Evolutionary conservation across 116 monocot species (phyloP).

Genomic region (Iris pallida): DNA sequence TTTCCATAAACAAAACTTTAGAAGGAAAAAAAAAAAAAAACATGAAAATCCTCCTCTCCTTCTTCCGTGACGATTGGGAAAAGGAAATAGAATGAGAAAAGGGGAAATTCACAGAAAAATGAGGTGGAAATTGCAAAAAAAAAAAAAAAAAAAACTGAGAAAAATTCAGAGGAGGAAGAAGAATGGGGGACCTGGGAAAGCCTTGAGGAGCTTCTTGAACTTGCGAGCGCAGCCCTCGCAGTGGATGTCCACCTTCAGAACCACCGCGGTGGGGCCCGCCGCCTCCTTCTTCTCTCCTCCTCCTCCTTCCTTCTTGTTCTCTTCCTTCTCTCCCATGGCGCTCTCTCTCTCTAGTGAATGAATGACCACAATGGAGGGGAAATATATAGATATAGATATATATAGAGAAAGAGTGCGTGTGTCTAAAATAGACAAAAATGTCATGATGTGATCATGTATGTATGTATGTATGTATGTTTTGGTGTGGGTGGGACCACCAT

Average conservation of each 20-base stretch:
- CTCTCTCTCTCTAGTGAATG: neutral
- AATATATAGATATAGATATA: too few relatives aligned
- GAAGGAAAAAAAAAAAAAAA: too few relatives aligned
- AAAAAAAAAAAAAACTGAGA: neutral
- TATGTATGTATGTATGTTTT: too few relatives aligned
- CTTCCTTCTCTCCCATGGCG: conserved; percentile 18
- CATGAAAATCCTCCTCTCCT: too few relatives aligned
- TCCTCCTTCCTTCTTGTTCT: neutral
- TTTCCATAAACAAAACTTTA: too few relatives aligned
- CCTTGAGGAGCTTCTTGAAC: conserved; percentile 24
- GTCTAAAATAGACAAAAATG: too few relatives aligned
- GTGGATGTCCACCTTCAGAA: conserved; percentile 44
- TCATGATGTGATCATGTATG: too few relatives aligned
- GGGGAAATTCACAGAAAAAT: neutral
- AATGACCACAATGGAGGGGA: too few relatives aligned
- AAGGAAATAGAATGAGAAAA: too few relatives aligned
- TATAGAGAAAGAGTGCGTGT: too few relatives aligned
- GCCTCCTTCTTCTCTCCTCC: conserved; percentile 10
- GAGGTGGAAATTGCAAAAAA: neutral
- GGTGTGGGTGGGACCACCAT: too few relatives aligned
- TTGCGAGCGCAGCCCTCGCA: conserved; percentile 48
- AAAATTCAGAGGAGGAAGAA: neutral
- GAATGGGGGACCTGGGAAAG: conserved; percentile 30
- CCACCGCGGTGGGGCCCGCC: conserved; percentile 14
- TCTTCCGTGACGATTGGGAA: too few relatives aligned